These are phyloP conservation scores for Forsythia viridissima DNA, from an alignment of 257 asterid genomes.

Conservation along the genomic window DNA sequence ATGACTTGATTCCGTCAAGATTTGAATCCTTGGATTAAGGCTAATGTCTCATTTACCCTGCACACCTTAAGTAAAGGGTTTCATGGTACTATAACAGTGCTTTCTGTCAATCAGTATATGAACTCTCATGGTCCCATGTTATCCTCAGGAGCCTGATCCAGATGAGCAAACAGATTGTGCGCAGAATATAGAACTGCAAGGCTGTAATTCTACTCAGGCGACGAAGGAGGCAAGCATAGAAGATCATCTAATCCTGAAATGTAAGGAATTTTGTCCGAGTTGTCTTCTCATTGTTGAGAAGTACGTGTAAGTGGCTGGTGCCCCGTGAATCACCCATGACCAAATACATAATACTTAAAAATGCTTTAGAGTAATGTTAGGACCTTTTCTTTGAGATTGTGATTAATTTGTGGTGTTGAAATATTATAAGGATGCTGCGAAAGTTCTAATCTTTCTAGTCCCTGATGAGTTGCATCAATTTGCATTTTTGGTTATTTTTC, in stretches of 20 bases:
- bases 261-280: not conserved
- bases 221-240: not conserved
- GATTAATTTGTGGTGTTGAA: not conserved
- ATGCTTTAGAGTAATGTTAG: not conserved
- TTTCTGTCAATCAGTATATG: not conserved
- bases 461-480: not conserved
- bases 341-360: not conserved
- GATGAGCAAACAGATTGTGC: not conserved
- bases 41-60: not conserved
- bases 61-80: not conserved
- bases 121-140: not conserved
- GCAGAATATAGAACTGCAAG: conserved; percentile 8
- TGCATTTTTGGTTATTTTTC: not conserved
- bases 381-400: not conserved
- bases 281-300: not conserved
- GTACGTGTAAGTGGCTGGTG: not conserved
- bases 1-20: not conserved
- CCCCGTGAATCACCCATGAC: not conserved
- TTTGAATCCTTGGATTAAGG: not conserved
- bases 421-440: not conserved
- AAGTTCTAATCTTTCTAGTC: not conserved
- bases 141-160: conserved; percentile 35
- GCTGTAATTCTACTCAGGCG: not conserved
- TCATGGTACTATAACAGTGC: not conserved
- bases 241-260: not conserved